These are phyloP conservation scores for Cotoneaster glaucophyllus DNA, from an alignment of 306 rosid species.

Conservation along the genomic window DNA sequence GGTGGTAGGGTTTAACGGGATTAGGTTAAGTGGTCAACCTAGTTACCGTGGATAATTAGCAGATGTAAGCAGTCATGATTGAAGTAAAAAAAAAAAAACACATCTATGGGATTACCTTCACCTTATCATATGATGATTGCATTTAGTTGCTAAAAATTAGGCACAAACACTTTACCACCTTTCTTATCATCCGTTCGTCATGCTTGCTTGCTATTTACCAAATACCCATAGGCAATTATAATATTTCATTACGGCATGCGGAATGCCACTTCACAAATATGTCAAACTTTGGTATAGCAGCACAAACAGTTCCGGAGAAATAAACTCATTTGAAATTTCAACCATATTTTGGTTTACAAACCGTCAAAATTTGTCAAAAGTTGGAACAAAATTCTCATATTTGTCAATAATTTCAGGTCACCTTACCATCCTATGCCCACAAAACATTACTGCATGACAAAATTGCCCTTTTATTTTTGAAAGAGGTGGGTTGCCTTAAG, in stretches of 20 bases:
- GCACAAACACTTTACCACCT: neutral
- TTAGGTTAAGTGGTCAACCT: neutral
- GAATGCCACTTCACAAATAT: neutral
- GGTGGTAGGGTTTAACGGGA: neutral
- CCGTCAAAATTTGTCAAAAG: neutral
- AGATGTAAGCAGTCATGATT: neutral
- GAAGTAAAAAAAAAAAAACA: neutral
- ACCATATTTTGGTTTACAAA: neutral
- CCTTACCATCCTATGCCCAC: neutral
- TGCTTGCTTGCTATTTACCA: neutral
- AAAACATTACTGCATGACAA: neutral
- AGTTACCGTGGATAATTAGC: neutral
- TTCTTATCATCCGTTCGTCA: neutral
- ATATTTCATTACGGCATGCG: neutral
- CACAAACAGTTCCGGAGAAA: neutral
- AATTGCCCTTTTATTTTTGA: neutral
- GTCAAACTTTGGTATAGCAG: conserved; percentile 6
- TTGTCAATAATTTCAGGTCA: neutral
- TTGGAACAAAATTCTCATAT: neutral
- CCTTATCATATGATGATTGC: neutral
- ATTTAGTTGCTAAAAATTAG: neutral
- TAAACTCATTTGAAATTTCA: neutral
- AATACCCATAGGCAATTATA: neutral
- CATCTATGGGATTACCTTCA: neutral
- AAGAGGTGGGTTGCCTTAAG: neutral